phyloP scores from a whole-genome alignment of 352 stramenopile species.

The Phytopythium oedochilum region DNA sequence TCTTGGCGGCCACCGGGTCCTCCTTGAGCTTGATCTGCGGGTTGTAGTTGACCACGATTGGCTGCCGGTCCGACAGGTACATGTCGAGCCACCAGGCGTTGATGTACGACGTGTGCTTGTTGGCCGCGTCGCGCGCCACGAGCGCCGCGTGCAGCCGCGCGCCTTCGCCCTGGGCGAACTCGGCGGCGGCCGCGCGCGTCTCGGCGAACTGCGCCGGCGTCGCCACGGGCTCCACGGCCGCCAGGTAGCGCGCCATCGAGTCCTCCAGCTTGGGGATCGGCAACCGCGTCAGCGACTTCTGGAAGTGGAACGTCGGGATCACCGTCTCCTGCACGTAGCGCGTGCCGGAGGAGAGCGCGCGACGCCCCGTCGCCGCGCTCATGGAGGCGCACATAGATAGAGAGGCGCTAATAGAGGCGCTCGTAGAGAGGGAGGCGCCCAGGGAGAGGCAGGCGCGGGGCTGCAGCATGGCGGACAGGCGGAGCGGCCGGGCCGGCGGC shows the following conservation, averaged over 20 bases:
- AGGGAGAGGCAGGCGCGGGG: too few relatives aligned
- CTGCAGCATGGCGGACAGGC: too few relatives aligned
- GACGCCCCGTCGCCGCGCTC: slow-evolving; percentile 2
- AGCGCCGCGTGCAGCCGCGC: slow-evolving; percentile 71
- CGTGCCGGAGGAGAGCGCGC: slow-evolving; percentile 22
- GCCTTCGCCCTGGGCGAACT: slow-evolving; percentile 56
- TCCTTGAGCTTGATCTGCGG: slow-evolving; percentile 88
- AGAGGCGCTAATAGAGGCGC: too few relatives aligned
- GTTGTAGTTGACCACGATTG: slow-evolving; percentile 90
- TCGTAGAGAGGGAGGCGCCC: too few relatives aligned
- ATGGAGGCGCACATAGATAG: too few relatives aligned
- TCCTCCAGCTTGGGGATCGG: slow-evolving; percentile 88
- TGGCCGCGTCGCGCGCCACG: slow-evolving; percentile 64
- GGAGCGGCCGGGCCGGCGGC: too few relatives aligned
- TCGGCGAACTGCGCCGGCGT: slow-evolving; percentile 43
- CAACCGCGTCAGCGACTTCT: slow-evolving; percentile 78
- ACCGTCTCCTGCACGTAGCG: slow-evolving; percentile 84
- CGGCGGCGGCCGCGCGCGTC: slow-evolving; percentile 43
- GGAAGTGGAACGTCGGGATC: slow-evolving; percentile 87
- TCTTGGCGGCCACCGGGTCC: slow-evolving; percentile 78
- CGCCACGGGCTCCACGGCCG: slow-evolving; percentile 73
- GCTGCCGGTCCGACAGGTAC: slow-evolving; percentile 85
- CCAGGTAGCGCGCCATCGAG: slow-evolving; percentile 72
- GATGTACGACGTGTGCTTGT: slow-evolving; percentile 90
- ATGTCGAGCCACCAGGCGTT: slow-evolving; percentile 93